phyloP scores from a whole-genome alignment of 225 moss, liverwort and hornwort genomes.

The Straminergon stramineum region DNA sequence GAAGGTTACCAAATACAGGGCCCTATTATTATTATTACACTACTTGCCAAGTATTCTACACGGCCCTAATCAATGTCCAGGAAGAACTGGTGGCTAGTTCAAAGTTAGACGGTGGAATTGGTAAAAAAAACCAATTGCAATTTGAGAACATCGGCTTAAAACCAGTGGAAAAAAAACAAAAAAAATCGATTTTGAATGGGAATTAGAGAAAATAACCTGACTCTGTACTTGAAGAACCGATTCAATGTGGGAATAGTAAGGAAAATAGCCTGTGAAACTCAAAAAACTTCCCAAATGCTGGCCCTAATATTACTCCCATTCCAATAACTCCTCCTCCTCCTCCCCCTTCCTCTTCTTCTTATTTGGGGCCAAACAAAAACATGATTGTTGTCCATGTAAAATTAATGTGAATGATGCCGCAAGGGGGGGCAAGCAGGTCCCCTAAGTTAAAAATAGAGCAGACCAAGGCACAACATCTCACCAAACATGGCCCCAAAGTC shows the following conservation, averaged over 20 bases:
- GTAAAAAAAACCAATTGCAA: no score
- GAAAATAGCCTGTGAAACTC: no score
- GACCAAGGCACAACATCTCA: slow-evolving; percentile 18
- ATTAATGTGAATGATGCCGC: not conserved
- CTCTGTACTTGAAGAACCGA: no score
- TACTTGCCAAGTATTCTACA: not conserved
- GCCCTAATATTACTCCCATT: not conserved
- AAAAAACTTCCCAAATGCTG: no score
- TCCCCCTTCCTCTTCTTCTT: not conserved
- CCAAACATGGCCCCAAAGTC: slow-evolving; percentile 19
- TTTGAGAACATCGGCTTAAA: no score
- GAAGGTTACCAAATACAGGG: not conserved
- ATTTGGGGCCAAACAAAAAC: not conserved
- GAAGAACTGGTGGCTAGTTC: no score
- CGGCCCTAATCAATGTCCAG: not conserved
- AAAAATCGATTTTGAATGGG: no score
- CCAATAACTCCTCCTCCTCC: not conserved
- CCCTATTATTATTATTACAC: not conserved
- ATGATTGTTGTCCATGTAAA: not conserved
- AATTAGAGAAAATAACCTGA: no score
- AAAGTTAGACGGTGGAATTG: no score
- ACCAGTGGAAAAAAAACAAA: no score
- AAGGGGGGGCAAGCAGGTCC: no score
- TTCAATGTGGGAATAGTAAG: no score
- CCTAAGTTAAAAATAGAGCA: slow-evolving; percentile 7